A percentile compares a stretch with the other conserved stretches of the same genome.
Conservation (phyloP, 257 asterid genomes). For the Nicotiana sylvestris region DNA sequence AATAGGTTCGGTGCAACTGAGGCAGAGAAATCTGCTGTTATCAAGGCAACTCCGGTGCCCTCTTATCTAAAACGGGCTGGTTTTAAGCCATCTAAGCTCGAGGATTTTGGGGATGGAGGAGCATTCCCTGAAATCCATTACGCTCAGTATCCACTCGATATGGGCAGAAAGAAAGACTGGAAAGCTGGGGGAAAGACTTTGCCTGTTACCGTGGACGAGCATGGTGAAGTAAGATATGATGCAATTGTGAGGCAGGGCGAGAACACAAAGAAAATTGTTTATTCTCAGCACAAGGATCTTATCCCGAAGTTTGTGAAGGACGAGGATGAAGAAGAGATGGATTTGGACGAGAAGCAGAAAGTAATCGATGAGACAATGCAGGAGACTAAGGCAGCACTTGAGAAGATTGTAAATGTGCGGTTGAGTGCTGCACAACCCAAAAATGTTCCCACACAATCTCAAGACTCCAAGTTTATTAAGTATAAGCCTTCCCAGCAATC, state of each 20-base stretch:
- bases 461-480: conserved; percentile 80
- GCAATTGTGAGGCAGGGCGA: conserved; percentile 82
- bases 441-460: conserved; percentile 67
- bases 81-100: conserved; percentile 73
- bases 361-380: conserved; percentile 73
- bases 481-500: conserved; percentile 97
- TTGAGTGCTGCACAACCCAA: conserved; percentile 96
- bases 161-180: conserved; percentile 58
- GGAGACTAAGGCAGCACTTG: conserved; percentile 83
- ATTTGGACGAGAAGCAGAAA: conserved; percentile 73
- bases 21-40: conserved; percentile 44
- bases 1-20: conserved; percentile 52
- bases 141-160: conserved; percentile 82
- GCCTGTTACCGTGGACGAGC: conserved; percentile 84
- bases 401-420: conserved; percentile 85
- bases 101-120: conserved; percentile 93
- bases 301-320: conserved; percentile 71
- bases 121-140: conserved; percentile 87
- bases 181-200: conserved; percentile 61
- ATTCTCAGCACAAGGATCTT: conserved; percentile 71
- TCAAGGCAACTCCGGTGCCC: conserved; percentile 63
- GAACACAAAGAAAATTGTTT: conserved; percentile 80
- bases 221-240: conserved; percentile 75
- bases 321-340: conserved; percentile 54
- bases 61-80: conserved; percentile 74